Percentiles rank a stretch among this genome's conserved stretches.
These are phyloP conservation scores for Xylaria sp. DNA, from an alignment of 2,329 filamentous ascomycete genomes.

Conservation along the genomic window DNA sequence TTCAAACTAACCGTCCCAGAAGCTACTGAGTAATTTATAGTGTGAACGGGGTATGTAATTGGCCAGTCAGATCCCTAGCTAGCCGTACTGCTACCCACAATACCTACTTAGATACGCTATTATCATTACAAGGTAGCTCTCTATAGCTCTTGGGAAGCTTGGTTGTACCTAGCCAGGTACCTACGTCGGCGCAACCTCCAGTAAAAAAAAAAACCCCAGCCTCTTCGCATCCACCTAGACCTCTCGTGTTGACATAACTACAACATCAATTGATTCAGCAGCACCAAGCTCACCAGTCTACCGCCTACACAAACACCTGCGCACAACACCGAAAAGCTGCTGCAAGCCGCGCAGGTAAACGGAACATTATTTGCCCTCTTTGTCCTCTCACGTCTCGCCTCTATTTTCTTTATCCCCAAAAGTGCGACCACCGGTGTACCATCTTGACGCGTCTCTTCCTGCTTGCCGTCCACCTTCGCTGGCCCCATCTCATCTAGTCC, in stretches of 20 bases:
- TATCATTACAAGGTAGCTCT: background rate
- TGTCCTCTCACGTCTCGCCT: background rate
- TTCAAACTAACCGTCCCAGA: background rate
- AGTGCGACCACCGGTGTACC: background rate
- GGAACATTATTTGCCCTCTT: background rate
- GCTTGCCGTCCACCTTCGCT: background rate
- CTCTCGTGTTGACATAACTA: conserved; percentile 27
- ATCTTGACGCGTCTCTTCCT: conserved; percentile 24
- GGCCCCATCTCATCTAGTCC: background rate
- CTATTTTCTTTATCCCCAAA: background rate
- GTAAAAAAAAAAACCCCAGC: conserved; percentile 45
- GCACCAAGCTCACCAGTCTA: background rate
- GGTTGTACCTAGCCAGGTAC: background rate
- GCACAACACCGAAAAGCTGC: conserved; percentile 30
- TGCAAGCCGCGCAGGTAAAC: conserved; percentile 24
- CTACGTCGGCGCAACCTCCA: background rate
- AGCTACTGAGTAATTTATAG: background rate
- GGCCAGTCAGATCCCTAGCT: background rate
- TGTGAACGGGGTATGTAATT: background rate
- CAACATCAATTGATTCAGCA: conserved; percentile 4
- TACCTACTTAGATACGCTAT: background rate
- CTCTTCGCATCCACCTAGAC: conserved; percentile 35
- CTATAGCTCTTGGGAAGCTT: too few species aligned
- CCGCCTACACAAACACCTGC: conserved; percentile 19
- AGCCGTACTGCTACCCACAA: background rate